Base-by-base conservation (phyloP, 129 eudicot genomes). In the Smallanthus sonchifolius region DNA sequence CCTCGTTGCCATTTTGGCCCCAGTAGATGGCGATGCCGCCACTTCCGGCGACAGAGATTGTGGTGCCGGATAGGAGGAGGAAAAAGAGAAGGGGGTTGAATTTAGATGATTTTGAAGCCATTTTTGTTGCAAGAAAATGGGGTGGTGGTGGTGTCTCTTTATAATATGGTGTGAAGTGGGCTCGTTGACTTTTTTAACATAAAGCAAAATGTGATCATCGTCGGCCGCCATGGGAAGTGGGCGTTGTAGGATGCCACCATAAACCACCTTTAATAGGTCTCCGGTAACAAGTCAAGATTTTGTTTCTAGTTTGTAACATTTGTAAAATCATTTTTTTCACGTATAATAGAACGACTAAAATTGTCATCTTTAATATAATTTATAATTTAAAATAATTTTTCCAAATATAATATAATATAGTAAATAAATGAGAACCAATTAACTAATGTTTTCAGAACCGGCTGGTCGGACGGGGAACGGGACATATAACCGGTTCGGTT, bases 21-120 rank as follows among this genome's bases (percentile, higher is more conserved):
- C 96, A 92, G 75, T 92, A 92, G 24, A 84, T 48, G 62, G 95
- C 87, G 35, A 92, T 92, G 69, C 96, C 95, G 0, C 92, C 96
- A 0, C 14, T 17, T 10, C 10, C 5, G 17, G 66, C 10, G 61
- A 72, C 67, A 6, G 81, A 72, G 68, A 76, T 42, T 28, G 2
- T 39, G 55, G 64, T 5, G 14, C 63, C 30, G 16, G 64, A 30
- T 11, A 74, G 40, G 80, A 84, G 44, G 64, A 81, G 20, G 59
- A 54, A 28, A 67, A 81, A 75, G 78, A 81, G 14, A 10, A 66
- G 67, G 51, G 73, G 61, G 77, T 9, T 64, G 81, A 38, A 38
- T 44, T 44, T 52, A 14, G 40, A 42, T 28, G 67, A 56, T 57
- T 11, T 60, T 39, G 72, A 70, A 64, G 76, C 72, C 89, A 85